Base-by-base conservation (phyloP, 176 grass and related monocot genomes). In the Oryza punctata region DNA sequence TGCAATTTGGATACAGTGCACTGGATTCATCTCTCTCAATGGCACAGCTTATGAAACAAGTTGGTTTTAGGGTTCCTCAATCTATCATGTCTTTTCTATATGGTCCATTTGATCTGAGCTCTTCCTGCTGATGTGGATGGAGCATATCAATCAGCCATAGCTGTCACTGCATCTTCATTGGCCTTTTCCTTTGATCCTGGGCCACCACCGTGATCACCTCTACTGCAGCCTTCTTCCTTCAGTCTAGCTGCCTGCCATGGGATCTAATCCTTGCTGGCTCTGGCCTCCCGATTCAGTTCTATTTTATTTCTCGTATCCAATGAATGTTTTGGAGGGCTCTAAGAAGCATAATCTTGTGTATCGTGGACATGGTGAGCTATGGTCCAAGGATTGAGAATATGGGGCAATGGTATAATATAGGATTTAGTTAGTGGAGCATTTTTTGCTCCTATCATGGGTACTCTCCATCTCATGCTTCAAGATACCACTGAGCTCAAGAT, bases 81-180 rank as follows among this genome's bases (percentile, higher is more conserved):
- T 28, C 54, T 49, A 38, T 37, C 47, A 76, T 76, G 7, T 49
- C 75, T 70, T 82, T 50, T 1, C 21, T 26, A 50, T 18, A 54
- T 65, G 41, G 30, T 77, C 28, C 23, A 65, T 76, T 82, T 12
- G 10, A 15, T 76, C 80, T 82, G 28, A 69, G 70, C 79, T 61
- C 47, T 26, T 37, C 72, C 29, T 38, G 15, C 32, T 1, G 15
- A 5, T 9, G 27, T 77, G 23, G 63, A 72, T 25, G 49, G 35
- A 65, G 24, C 43, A 81, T 57, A 46, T 82, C 65, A 46, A 52
- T 23, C 8, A 50, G 29, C 11, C 69, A 50, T 47, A 46, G 21
- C 26, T 24, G 24, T 64, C 38, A 82, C 40, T 57, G 6, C 15
- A 54, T 54, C 50, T 19, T 19, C 50, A 21, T 21, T 23, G 21